Conservation (phyloP, 768 basidiomycete species). For the Boletellus emodensis region DNA sequence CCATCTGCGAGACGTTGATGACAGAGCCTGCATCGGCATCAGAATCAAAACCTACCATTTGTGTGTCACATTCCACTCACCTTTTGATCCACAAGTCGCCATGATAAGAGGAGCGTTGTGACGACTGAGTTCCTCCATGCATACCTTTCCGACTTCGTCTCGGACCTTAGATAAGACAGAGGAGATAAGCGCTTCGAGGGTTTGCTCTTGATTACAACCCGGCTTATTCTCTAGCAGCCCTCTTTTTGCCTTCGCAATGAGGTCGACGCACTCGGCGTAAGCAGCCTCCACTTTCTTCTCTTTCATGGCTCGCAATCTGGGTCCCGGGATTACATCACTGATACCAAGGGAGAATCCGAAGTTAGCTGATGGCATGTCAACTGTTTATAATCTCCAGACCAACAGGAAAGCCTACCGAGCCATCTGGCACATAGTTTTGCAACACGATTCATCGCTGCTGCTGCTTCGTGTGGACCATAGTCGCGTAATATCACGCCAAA, state of each 20-base stretch:
- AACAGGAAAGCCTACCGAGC: constrained; percentile 55
- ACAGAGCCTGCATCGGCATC: constrained; percentile 68
- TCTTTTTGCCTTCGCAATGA: constrained; percentile 86
- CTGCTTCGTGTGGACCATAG: constrained; percentile 93
- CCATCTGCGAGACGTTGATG: constrained; percentile 99
- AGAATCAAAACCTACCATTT: background rate
- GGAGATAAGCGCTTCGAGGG: constrained; percentile 94
- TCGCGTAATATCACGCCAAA: constrained; percentile 97
- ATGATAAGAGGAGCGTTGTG: constrained; percentile 97
- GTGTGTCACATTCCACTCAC: constrained; percentile 36
- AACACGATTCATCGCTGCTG: constrained; percentile 90
- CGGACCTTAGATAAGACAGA: constrained; percentile 91
- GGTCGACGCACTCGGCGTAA: constrained; percentile 79
- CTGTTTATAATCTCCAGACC: background rate
- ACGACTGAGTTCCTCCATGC: constrained; percentile 96
- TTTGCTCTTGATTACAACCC: constrained; percentile 97
- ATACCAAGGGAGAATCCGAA: constrained; percentile 97
- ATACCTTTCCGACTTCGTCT: constrained; percentile 93
- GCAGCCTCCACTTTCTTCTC: constrained; percentile 83
- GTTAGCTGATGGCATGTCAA: constrained; percentile 63
- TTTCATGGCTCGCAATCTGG: constrained; percentile 74
- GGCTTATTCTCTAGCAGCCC: constrained; percentile 94
- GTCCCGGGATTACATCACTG: constrained; percentile 97
- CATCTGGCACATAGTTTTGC: constrained; percentile 95
- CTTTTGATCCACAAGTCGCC: constrained; percentile 99